phyloP scores from a whole-genome alignment of 2,329 filamentous ascomycete genomes.

The Dissoconium aciculare region DNA sequence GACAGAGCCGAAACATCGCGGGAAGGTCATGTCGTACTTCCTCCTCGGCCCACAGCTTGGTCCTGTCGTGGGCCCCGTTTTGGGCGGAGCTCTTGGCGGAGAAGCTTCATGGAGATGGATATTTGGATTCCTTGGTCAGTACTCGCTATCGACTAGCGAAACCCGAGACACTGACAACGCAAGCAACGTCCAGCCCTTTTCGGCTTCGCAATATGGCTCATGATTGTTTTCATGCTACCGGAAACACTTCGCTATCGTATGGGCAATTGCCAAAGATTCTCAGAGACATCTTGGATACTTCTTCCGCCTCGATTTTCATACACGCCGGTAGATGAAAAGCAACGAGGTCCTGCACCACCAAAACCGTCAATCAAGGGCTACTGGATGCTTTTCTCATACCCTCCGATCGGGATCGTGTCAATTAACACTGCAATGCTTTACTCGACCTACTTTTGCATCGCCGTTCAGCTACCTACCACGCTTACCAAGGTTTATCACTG shows the following conservation, averaged over 20 bases:
- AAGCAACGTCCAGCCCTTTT: constrained; percentile 1
- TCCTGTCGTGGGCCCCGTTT: constrained; percentile 4
- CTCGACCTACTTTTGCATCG: constrained; percentile 6
- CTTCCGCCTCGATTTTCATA: constrained; percentile 2
- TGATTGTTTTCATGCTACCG: constrained; percentile 2
- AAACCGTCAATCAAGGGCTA: constrained; percentile 4
- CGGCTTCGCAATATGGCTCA: constrained; percentile 3
- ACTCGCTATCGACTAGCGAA: too few species aligned
- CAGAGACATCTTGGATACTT: constrained; percentile 4
- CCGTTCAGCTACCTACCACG: constrained; percentile 4
- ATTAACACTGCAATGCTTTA: constrained; percentile 7
- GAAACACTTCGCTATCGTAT: constrained; percentile 4
- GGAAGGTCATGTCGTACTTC: constrained; percentile 1
- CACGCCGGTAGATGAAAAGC: neutral
- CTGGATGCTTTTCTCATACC: constrained; percentile 5
- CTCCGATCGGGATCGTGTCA: constrained; percentile 5
- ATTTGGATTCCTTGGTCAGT: neutral
- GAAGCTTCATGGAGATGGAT: constrained; percentile 5
- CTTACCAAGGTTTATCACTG: constrained; percentile 2
- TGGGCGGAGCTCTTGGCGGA: constrained; percentile 3
- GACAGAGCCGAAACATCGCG: neutral
- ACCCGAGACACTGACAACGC: too few species aligned
- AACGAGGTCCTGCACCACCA: constrained; percentile 4
- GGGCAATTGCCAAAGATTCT: constrained; percentile 2
- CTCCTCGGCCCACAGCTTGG: constrained; percentile 4